Percentiles rank a stretch among this genome's conserved stretches.
These are phyloP conservation scores for Ophiosphaerella korrae DNA, from an alignment of 2,329 filamentous ascomycete species.

Conservation along the genomic window DNA sequence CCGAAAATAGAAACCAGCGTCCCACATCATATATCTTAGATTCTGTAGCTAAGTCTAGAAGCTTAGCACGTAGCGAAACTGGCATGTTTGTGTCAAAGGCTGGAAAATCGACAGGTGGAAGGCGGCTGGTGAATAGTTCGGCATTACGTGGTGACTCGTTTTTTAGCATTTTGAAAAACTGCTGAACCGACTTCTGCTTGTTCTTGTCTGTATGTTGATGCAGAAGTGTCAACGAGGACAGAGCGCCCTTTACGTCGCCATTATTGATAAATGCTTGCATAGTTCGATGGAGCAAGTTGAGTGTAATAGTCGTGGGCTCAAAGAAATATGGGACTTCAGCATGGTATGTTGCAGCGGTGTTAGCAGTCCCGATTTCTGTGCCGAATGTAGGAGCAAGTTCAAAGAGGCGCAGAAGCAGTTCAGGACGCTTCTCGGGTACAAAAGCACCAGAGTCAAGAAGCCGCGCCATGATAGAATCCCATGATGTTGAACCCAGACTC, in stretches of 20 bases:
- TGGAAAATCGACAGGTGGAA: constrained; percentile 50
- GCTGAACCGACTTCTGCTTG: constrained; percentile 48
- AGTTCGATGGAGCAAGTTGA: constrained; percentile 51
- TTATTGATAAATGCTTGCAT: constrained; percentile 47
- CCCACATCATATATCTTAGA: constrained; percentile 56
- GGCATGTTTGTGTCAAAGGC: constrained; percentile 55
- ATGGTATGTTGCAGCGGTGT: constrained; percentile 31
- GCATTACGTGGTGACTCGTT: constrained; percentile 17
- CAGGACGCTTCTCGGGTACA: constrained; percentile 52
- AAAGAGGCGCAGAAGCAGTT: constrained; percentile 48
- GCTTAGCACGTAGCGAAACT: constrained; percentile 52
- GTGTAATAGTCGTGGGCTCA: constrained; percentile 50
- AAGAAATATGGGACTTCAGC: constrained; percentile 48
- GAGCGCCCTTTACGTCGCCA: constrained; percentile 47
- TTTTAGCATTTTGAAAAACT: constrained; percentile 49
- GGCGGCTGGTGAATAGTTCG: constrained; percentile 31
- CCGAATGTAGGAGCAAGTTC: constrained; percentile 50
- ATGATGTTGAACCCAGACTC: constrained; percentile 49
- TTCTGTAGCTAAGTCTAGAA: constrained; percentile 58
- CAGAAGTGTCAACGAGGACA: constrained; percentile 45
- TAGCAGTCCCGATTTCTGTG: constrained; percentile 45
- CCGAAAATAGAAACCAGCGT: constrained; percentile 58
- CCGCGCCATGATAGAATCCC: constrained; percentile 56
- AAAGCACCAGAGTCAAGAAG: constrained; percentile 56
- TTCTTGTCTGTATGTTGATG: constrained; percentile 51